A percentile compares a stretch with the other conserved stretches of the same genome.
These are phyloP conservation scores for Holtermannia corniformis DNA, from an alignment of 768 basidiomycete genomes.

Conservation along the genomic window DNA sequence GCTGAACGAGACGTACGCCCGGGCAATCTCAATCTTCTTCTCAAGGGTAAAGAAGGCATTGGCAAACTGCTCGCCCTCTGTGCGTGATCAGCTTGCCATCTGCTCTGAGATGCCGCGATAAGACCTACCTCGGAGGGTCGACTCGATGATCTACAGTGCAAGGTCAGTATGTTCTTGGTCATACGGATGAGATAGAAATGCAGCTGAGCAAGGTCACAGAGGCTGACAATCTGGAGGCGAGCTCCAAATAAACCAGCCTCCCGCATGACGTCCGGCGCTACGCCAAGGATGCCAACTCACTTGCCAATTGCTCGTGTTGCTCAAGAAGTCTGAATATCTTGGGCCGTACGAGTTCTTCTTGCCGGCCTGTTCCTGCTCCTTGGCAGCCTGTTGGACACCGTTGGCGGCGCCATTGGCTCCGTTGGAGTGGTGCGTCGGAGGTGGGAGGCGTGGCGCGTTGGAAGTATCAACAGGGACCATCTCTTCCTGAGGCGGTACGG, in stretches of 20 bases:
- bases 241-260: no score
- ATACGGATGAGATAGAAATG: no score
- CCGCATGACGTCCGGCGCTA: no score
- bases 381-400: conserved; percentile 17
- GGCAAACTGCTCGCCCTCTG: conserved; percentile 98
- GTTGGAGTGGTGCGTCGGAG: neutral
- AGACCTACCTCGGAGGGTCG: conserved; percentile 75
- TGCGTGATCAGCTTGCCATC: conserved; percentile 8
- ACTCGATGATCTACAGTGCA: conserved; percentile 66
- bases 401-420: conserved; percentile 28
- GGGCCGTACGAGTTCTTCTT: conserved; percentile 71
- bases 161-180: neutral
- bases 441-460: conserved; percentile 14
- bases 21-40: conserved; percentile 99
- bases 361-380: conserved; percentile 23
- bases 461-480: conserved; percentile 63
- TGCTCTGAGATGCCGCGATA: neutral
- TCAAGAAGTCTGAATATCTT: conserved; percentile 83
- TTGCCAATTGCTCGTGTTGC: conserved; percentile 51
- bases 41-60: conserved; percentile 99
- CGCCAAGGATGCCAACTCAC: conserved; percentile 22
- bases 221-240: no score
- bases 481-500: conserved; percentile 42
- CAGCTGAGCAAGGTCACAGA: no score
- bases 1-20: conserved; percentile 47